A percentile compares a stretch with the other conserved stretches of the same genome.
Conservation (phyloP, 768 basidiomycete species). For the Piloderma croceum region DNA sequence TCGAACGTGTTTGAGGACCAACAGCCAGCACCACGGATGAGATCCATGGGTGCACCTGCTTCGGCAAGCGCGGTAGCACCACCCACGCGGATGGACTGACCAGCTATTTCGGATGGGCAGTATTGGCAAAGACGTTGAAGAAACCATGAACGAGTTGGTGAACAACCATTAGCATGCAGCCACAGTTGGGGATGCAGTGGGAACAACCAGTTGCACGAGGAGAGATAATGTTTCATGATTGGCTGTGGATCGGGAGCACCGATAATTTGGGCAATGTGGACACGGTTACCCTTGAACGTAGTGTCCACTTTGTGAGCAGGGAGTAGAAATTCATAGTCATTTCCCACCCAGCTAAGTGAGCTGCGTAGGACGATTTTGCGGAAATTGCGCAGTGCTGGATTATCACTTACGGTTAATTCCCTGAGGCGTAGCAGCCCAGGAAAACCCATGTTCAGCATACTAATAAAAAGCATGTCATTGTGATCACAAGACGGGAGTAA, state of each 20-base stretch:
- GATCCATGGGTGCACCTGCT: conserved; percentile 17
- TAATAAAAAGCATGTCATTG: conserved; percentile 15
- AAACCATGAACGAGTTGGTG: conserved; percentile 28
- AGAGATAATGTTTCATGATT: background rate
- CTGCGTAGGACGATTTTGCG: conserved; percentile 14
- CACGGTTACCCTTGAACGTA: conserved; percentile 14
- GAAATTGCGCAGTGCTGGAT: conserved; percentile 1
- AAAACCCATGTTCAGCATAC: conserved; percentile 18
- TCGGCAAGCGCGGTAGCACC: conserved; percentile 33
- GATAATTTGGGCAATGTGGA: conserved; percentile 9
- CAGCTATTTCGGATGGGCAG: conserved; percentile 18
- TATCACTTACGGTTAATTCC: conserved; percentile 23
- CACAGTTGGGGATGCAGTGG: no score
- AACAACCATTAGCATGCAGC: conserved; percentile 12
- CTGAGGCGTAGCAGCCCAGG: conserved; percentile 21
- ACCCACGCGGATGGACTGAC: conserved; percentile 36
- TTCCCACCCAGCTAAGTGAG: conserved; percentile 1
- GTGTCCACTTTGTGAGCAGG: conserved; percentile 24
- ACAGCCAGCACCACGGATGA: conserved; percentile 29
- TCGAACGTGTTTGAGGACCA: conserved; percentile 32
- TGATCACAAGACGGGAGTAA: no score
- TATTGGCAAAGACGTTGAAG: conserved; percentile 10
- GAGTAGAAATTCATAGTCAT: conserved; percentile 9
- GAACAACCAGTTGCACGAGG: conserved; percentile 11
- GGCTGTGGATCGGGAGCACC: background rate